Evolutionary conservation across 768 basidiomycete species (phyloP).

Genomic region (Boletus rubroflammeus): DNA sequence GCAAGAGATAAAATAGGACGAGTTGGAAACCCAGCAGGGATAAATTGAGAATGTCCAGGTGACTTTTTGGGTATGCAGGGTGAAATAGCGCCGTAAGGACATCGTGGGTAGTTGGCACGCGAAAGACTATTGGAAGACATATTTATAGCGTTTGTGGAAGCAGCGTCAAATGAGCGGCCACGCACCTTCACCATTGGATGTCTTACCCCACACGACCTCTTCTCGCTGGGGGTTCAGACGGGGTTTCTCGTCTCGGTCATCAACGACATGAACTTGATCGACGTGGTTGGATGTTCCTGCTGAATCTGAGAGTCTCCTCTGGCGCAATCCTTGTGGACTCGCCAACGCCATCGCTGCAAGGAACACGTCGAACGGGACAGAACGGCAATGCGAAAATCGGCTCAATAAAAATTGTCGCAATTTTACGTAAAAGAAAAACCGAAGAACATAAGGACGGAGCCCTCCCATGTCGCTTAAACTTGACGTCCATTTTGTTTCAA

Average conservation of each 20-base stretch:
- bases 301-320: conserved; percentile 13
- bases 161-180: conserved; percentile 2
- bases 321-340: conserved; percentile 23
- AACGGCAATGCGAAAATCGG: background rate
- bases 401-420: background rate
- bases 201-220: conserved; percentile 87
- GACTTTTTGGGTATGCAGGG: conserved; percentile 80
- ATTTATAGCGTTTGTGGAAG: conserved; percentile 5
- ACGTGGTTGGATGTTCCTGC: background rate
- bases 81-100: conserved; percentile 83
- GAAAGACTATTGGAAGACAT: conserved; percentile 61
- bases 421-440: conserved; percentile 18
- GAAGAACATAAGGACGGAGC: background rate
- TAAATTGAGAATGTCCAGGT: conserved; percentile 85
- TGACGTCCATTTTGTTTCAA: background rate
- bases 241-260: conserved; percentile 12
- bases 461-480: background rate
- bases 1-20: conserved; percentile 63
- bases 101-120: conserved; percentile 89
- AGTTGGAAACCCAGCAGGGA: conserved; percentile 74
- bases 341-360: conserved; percentile 16
- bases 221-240: conserved; percentile 21
- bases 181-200: conserved; percentile 73
- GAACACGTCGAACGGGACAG: background rate
- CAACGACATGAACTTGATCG: conserved; percentile 2